Conservation (phyloP, 352 stramenopile species). For the Pythium rishiriense region DNA sequence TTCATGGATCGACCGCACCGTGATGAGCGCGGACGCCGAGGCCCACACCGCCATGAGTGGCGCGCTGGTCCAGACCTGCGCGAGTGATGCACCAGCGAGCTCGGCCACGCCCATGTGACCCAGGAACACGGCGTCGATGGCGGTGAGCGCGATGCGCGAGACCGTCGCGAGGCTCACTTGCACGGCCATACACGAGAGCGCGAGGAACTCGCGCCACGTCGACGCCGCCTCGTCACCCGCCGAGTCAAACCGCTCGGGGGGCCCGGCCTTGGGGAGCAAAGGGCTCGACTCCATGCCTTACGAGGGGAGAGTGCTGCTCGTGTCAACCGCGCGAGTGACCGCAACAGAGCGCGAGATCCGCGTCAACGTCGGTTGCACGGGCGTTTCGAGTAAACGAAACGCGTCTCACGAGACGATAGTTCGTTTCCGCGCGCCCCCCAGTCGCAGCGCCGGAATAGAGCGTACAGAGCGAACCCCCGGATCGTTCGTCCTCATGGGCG, state of each 20-base stretch:
- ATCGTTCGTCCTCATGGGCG: constrained; percentile 36
- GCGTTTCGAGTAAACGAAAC: constrained; percentile 11
- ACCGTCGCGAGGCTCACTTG: constrained; percentile 70
- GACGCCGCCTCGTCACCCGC: constrained; percentile 11
- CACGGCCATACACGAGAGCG: constrained; percentile 58
- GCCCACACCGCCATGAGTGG: constrained; percentile 68
- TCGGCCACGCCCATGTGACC: constrained; percentile 75
- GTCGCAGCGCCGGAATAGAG: too few relatives aligned
- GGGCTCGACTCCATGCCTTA: constrained; percentile 42
- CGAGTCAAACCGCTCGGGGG: not conserved
- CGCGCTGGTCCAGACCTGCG: constrained; percentile 67
- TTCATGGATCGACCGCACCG: constrained; percentile 29
- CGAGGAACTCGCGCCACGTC: constrained; percentile 55
- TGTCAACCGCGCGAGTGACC: not conserved
- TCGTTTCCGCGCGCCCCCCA: not conserved
- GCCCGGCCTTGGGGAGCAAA: constrained; percentile 10
- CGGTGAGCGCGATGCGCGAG: constrained; percentile 56
- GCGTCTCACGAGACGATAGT: not conserved
- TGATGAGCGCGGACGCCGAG: constrained; percentile 62
- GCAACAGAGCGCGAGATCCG: not conserved
- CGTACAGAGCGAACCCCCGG: not conserved
- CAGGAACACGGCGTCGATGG: constrained; percentile 78
- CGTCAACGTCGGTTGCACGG: not conserved
- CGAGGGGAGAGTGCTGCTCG: not conserved
- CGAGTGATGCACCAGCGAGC: constrained; percentile 68